A percentile compares a stretch with the other conserved stretches of the same genome.
Conservation (phyloP, 805 yeast genomes). For the Candida patagonica region DNA sequence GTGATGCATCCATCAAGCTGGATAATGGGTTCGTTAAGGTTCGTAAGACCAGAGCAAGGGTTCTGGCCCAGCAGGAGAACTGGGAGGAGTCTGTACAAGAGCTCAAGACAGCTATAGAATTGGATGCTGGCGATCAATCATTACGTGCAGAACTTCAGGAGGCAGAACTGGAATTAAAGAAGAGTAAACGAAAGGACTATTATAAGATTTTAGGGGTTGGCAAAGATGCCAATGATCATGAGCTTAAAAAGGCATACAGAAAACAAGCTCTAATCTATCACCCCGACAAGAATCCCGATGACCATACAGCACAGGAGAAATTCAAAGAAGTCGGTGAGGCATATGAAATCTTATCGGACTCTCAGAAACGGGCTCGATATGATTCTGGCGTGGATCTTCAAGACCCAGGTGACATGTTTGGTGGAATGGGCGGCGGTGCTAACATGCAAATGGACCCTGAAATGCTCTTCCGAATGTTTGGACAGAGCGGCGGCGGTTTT, state of each 20-base stretch:
- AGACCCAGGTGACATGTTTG: constrained; percentile 30
- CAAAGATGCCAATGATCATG: constrained; percentile 39
- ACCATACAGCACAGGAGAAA: constrained; percentile 79
- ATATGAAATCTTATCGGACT: constrained; percentile 74
- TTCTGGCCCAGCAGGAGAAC: constrained; percentile 29
- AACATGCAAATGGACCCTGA: constrained; percentile 23
- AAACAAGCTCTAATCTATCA: constrained; percentile 63
- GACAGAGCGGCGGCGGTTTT: constrained; percentile 19
- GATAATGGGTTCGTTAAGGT: constrained; percentile 68
- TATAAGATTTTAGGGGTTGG: constrained; percentile 53
- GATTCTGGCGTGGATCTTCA: constrained; percentile 77
- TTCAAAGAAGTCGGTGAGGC: constrained; percentile 87
- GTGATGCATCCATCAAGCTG: constrained; percentile 55
- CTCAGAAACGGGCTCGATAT: constrained; percentile 78
- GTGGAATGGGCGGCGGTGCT: constrained; percentile 54
- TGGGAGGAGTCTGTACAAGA: constrained; percentile 33
- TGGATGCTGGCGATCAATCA: constrained; percentile 28
- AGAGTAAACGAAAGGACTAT: constrained; percentile 38
- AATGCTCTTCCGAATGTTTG: constrained; percentile 32
- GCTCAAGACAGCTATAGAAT: constrained; percentile 30
- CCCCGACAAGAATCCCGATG: constrained; percentile 67
- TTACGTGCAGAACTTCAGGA: constrained; percentile 30
- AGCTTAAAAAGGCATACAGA: constrained; percentile 68
- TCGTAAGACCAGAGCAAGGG: constrained; percentile 32
- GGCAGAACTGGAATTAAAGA: constrained; percentile 35